These are phyloP conservation scores for Fraxinus velutina DNA, from an alignment of 305 asterid genomes.

Conservation along the genomic window DNA sequence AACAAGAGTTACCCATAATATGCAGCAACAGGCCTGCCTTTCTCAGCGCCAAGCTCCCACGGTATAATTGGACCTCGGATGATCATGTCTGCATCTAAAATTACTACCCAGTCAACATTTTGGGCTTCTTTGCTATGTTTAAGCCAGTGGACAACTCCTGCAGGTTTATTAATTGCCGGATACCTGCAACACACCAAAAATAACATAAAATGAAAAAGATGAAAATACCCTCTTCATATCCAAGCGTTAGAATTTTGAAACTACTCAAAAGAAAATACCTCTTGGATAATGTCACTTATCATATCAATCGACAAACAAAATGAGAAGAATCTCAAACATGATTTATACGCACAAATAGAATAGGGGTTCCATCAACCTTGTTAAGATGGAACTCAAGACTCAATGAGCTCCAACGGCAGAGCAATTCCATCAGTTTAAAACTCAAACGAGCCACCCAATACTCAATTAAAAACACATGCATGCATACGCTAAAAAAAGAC, in stretches of 20 bases:
- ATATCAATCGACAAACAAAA: neutral
- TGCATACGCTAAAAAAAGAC: neutral
- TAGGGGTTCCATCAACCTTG: neutral
- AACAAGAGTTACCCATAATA: constrained; percentile 69
- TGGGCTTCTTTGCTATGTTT: constrained; percentile 78
- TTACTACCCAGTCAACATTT: constrained; percentile 93
- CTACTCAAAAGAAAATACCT: neutral
- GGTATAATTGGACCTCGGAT: constrained; percentile 90
- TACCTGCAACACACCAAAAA: constrained; percentile 50
- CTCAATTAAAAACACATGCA: neutral
- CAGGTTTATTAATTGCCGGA: constrained; percentile 97
- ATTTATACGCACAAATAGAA: neutral
- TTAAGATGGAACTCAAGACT: neutral
- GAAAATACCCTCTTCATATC: neutral
- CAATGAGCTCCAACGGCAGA: no score
- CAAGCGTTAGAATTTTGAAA: neutral
- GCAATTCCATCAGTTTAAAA: neutral
- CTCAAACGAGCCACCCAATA: neutral
- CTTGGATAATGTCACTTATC: neutral
- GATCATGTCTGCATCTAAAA: constrained; percentile 89
- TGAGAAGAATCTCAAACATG: neutral
- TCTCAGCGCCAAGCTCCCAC: constrained; percentile 98
- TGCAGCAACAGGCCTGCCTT: constrained; percentile 91
- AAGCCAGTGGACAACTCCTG: constrained; percentile 93
- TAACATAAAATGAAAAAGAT: neutral